A percentile compares a stretch with the other conserved stretches of the same genome.
phyloP scores from a whole-genome alignment of 768 basidiomycete genomes.

The Kwoniella sp. region DNA sequence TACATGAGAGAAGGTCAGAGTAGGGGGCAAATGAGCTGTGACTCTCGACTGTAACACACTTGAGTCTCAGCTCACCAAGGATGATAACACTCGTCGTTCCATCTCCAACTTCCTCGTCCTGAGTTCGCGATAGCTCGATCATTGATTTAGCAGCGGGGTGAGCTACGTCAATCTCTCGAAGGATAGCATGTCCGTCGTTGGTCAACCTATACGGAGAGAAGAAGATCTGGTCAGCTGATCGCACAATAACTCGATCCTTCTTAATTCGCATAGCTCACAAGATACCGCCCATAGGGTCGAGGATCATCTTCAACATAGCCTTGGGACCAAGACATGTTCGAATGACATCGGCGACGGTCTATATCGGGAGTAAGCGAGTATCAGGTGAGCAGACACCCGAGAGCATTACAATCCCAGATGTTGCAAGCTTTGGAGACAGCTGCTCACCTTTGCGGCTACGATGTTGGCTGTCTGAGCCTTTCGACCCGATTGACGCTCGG shows the following conservation, averaged over 20 bases:
- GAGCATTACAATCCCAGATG: too few species aligned
- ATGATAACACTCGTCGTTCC: conserved; percentile 99
- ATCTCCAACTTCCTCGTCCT: conserved; percentile 98
- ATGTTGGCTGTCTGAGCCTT: conserved; percentile 98
- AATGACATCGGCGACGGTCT: conserved; percentile 98
- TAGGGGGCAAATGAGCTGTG: neutral
- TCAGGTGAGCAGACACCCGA: too few species aligned
- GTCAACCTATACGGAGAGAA: conserved; percentile 66
- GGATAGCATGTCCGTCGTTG: conserved; percentile 98
- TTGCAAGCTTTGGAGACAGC: neutral
- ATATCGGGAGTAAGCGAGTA: neutral
- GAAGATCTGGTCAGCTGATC: neutral
- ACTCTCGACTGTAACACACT: neutral
- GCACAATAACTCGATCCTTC: neutral
- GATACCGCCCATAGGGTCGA: conserved; percentile 99
- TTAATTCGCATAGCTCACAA: conserved; percentile 61
- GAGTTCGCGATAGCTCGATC: conserved; percentile 96
- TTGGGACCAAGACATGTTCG: conserved; percentile 95
- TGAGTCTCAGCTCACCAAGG: conserved; percentile 64
- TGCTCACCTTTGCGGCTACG: conserved; percentile 84
- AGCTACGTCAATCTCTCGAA: conserved; percentile 97
- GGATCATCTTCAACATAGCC: conserved; percentile 99
- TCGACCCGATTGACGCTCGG: conserved; percentile 87
- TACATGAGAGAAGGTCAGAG: conserved; percentile 41
- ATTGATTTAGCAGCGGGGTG: conserved; percentile 99